These are phyloP conservation scores for Ogataea henricii DNA, from an alignment of 805 yeast genomes.

Conservation along the genomic window DNA sequence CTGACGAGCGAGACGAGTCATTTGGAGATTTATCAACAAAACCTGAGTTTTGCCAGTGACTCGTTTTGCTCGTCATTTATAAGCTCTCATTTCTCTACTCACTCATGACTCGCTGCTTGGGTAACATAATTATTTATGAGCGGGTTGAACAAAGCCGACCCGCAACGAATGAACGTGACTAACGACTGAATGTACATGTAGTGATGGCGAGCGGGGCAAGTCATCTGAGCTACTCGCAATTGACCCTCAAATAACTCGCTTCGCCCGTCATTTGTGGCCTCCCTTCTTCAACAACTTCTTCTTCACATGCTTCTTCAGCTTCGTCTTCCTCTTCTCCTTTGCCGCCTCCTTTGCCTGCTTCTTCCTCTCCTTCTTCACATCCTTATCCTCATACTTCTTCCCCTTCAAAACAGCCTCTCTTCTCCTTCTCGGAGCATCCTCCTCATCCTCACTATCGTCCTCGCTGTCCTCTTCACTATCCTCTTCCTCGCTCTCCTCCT, in stretches of 20 bases:
- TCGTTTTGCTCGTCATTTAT: background rate
- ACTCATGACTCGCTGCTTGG: too few species aligned
- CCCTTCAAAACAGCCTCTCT: conserved; percentile 48
- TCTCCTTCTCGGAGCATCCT: conserved; percentile 4
- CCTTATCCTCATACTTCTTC: conserved; percentile 79
- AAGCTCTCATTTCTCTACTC: background rate
- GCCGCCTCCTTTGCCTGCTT: conserved; percentile 75
- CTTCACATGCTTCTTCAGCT: conserved; percentile 81
- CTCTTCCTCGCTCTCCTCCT: conserved; percentile 26
- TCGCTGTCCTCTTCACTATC: conserved; percentile 16
- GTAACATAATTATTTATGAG: background rate
- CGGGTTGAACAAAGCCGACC: background rate
- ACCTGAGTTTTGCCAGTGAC: background rate
- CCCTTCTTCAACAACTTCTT: conserved; percentile 68
- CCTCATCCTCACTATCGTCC: conserved; percentile 16
- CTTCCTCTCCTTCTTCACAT: conserved; percentile 72
- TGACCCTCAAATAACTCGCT: background rate
- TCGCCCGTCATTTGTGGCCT: conserved; percentile 17
- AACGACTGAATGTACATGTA: too few species aligned
- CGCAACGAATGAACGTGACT: too few species aligned
- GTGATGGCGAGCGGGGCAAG: too few species aligned
- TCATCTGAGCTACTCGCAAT: background rate
- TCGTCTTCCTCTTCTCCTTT: conserved; percentile 75
- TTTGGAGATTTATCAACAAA: too few species aligned
- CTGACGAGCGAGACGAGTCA: background rate